A percentile compares a stretch with the other conserved stretches of the same genome.
These are phyloP conservation scores for Inonotus obliquus DNA, from an alignment of 1,284 basidiomycete genomes.

Conservation along the genomic window DNA sequence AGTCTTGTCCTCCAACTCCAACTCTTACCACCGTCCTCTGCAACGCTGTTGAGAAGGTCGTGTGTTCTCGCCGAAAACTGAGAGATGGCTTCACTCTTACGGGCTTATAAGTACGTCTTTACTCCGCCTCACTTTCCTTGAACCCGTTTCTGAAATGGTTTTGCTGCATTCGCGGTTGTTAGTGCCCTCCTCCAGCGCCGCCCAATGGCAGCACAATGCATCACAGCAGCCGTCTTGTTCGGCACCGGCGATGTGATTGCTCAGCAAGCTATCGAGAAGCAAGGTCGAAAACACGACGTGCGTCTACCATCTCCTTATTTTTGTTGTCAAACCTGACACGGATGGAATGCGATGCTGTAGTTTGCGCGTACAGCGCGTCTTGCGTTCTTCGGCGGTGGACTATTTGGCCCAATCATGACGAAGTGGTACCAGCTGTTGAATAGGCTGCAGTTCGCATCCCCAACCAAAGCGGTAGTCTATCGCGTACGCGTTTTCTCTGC, in stretches of 20 bases:
- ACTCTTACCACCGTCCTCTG: too few relatives aligned
- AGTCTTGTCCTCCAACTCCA: not conserved
- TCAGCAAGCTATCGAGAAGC: conserved; percentile 72
- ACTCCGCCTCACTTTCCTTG: not conserved
- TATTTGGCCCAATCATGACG: conserved; percentile 70
- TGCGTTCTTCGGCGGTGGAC: conserved; percentile 66
- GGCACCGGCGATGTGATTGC: conserved; percentile 79
- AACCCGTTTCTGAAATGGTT: not conserved
- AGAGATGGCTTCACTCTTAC: conserved; percentile 41
- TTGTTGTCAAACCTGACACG: too few relatives aligned
- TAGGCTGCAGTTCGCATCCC: conserved; percentile 54
- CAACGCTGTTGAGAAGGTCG: too few relatives aligned
- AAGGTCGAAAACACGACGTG: conserved; percentile 64
- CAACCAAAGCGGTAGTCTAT: conserved; percentile 52
- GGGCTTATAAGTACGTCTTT: conserved; percentile 47
- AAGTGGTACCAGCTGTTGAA: conserved; percentile 69
- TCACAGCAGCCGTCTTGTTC: conserved; percentile 66
- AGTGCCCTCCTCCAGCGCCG: conserved; percentile 58
- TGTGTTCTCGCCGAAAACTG: not conserved
- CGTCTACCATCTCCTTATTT: conserved; percentile 26
- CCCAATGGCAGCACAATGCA: conserved; percentile 62
- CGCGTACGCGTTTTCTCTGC: conserved; percentile 42
- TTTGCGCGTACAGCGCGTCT: conserved; percentile 66
- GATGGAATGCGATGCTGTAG: too few relatives aligned
- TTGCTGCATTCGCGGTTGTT: not conserved